Percentiles rank a stretch among this genome's conserved stretches.
phyloP scores from a whole-genome alignment of 805 yeast genomes.

The Candida bentonensis region DNA sequence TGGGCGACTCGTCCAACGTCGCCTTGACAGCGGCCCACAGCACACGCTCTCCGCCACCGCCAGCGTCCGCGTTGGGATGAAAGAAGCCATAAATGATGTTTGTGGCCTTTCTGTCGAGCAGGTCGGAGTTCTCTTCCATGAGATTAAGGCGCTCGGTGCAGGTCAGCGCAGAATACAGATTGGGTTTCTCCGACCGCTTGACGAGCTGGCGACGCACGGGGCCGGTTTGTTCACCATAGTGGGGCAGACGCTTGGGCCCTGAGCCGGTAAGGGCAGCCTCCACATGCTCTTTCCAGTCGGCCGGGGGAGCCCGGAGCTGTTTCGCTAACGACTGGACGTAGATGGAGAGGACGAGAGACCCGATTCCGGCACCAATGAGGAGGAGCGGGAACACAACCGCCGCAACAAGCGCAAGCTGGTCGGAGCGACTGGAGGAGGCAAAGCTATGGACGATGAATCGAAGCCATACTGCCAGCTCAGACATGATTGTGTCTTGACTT shows the following conservation, averaged over 20 bases:
- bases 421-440: neutral
- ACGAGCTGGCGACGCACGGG: constrained; percentile 27
- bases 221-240: constrained; percentile 13
- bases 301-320: constrained; percentile 11
- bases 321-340: neutral
- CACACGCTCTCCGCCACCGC: constrained; percentile 97
- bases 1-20: constrained; percentile 37
- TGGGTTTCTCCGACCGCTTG: constrained; percentile 19
- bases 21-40: constrained; percentile 84
- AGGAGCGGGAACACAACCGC: neutral
- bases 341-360: neutral
- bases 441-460: neutral
- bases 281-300: constrained; percentile 10
- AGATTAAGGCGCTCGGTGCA: neutral
- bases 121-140: constrained; percentile 32
- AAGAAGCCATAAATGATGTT: constrained; percentile 62
- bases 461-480: too few relatives aligned
- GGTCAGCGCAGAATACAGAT: constrained; percentile 15
- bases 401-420: neutral
- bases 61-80: constrained; percentile 92
- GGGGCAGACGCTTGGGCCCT: constrained; percentile 11
- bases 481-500: too few relatives aligned
- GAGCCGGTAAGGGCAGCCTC: constrained; percentile 5
- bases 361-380: neutral
- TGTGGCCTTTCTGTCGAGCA: constrained; percentile 7